phyloP scores from a whole-genome alignment of 805 yeast species.

The Ogataea glucozyma region DNA sequence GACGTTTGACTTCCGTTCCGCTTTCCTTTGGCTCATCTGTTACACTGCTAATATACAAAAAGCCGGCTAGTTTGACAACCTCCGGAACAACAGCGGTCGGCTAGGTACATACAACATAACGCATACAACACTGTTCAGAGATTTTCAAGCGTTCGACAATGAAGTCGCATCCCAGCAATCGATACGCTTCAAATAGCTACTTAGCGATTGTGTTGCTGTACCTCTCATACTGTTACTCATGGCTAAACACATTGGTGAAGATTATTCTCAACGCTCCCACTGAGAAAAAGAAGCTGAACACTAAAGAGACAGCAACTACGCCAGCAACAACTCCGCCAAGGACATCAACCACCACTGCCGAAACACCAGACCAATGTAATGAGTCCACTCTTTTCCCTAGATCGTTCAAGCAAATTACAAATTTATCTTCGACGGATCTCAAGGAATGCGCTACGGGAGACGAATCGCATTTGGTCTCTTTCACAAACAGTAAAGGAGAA shows the following conservation, averaged over 20 bases:
- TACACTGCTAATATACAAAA: neutral
- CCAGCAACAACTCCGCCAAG: neutral
- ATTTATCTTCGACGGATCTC: slow-evolving; percentile 23
- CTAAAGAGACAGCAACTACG: no score
- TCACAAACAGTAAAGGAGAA: slow-evolving; percentile 53
- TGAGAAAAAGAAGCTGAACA: no score
- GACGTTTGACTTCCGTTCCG: no score
- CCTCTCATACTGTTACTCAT: neutral
- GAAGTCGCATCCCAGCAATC: no score
- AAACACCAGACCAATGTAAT: neutral
- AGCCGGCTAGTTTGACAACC: neutral
- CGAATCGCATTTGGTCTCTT: slow-evolving; percentile 51
- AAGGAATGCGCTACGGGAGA: slow-evolving; percentile 45
- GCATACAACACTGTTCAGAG: no score
- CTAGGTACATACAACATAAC: no score
- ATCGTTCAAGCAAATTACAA: slow-evolving; percentile 14
- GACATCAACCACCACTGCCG: neutral
- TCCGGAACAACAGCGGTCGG: neutral
- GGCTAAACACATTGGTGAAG: neutral
- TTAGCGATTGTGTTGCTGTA: neutral
- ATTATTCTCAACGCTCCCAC: neutral
- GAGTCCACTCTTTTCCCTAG: slow-evolving; percentile 17
- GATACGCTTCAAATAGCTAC: neutral
- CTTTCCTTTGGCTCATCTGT: no score
- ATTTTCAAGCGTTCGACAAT: no score